These are phyloP conservation scores for Marsdenia floribunda DNA, from an alignment of 257 asterid genomes.

Conservation along the genomic window DNA sequence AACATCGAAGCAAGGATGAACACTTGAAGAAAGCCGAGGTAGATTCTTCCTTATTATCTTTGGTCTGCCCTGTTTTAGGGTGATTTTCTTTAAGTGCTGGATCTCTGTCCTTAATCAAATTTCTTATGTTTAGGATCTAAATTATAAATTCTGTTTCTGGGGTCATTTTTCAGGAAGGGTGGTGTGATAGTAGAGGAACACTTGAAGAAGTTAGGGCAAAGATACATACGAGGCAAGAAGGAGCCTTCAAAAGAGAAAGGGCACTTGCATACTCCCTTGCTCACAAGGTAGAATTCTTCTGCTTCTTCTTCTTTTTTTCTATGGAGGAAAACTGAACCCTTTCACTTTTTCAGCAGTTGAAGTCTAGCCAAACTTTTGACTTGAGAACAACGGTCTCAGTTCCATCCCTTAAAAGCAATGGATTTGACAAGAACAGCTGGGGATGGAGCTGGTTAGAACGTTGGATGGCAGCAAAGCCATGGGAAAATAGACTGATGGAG, in stretches of 20 bases:
- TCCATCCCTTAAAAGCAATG: slow-evolving; percentile 37
- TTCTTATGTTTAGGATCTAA: neutral
- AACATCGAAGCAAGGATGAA: slow-evolving; percentile 46
- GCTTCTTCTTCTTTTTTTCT: neutral
- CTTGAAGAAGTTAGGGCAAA: slow-evolving; percentile 66
- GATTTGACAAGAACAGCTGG: slow-evolving; percentile 45
- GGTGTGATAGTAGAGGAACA: slow-evolving; percentile 90
- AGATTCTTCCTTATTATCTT: neutral
- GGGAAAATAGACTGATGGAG: slow-evolving; percentile 90
- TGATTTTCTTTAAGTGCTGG: neutral
- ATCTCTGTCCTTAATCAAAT: neutral
- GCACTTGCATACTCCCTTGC: slow-evolving; percentile 80
- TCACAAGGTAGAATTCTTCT: slow-evolving; percentile 51
- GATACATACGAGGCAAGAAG: slow-evolving; percentile 90
- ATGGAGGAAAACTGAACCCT: neutral
- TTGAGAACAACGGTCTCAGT: slow-evolving; percentile 32
- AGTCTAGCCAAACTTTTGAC: slow-evolving; percentile 43
- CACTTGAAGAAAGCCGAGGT: slow-evolving; percentile 82
- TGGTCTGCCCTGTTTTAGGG: neutral
- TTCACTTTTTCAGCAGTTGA: slow-evolving; percentile 37
- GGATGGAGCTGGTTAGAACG: slow-evolving; percentile 98
- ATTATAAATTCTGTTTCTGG: neutral
- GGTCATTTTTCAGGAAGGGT: slow-evolving; percentile 55
- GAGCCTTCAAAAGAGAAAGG: slow-evolving; percentile 81
- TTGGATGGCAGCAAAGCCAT: slow-evolving; percentile 97